A percentile compares a stretch with the other conserved stretches of the same genome.
Evolutionary conservation across 2,329 filamentous ascomycete species (phyloP).

Genomic region (Thelonectria blattea): DNA sequence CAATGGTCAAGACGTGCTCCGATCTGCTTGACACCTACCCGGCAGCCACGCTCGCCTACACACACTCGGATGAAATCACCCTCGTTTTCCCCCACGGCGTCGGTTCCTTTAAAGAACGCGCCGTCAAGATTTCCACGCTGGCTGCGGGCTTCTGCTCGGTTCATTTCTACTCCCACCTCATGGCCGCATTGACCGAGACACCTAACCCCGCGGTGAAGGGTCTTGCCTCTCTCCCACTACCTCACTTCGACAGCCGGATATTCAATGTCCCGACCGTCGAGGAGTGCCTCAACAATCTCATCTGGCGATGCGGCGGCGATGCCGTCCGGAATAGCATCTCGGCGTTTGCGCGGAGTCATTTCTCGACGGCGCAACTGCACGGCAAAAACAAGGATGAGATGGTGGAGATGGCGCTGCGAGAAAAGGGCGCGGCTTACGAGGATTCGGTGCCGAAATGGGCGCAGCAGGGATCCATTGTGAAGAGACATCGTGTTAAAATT

Average conservation of each 20-base stretch:
- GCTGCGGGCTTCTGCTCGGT: conserved; percentile 25
- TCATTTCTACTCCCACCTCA: conserved; percentile 25
- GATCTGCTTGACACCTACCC: conserved; percentile 21
- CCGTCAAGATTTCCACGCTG: conserved; percentile 23
- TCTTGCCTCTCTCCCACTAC: conserved; percentile 15
- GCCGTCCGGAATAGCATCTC: conserved; percentile 26
- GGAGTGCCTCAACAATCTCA: conserved; percentile 22
- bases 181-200: conserved; percentile 12
- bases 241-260: conserved; percentile 22
- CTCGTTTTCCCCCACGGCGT: conserved; percentile 28
- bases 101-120: conserved; percentile 24
- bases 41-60: conserved; percentile 22
- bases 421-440: conserved; percentile 20
- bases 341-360: conserved; percentile 24
- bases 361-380: conserved; percentile 19
- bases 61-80: conserved; percentile 27
- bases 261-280: conserved; percentile 25
- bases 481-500: conserved; percentile 13
- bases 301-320: conserved; percentile 26
- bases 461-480: conserved; percentile 24
- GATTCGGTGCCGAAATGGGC: conserved; percentile 23
- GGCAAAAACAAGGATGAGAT: conserved; percentile 25
- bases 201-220: conserved; percentile 18
- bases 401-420: conserved; percentile 19
- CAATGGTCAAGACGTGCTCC: conserved; percentile 26